phyloP scores from a whole-genome alignment of 345 rosid species.

The Hirschfeldia incana region DNA sequence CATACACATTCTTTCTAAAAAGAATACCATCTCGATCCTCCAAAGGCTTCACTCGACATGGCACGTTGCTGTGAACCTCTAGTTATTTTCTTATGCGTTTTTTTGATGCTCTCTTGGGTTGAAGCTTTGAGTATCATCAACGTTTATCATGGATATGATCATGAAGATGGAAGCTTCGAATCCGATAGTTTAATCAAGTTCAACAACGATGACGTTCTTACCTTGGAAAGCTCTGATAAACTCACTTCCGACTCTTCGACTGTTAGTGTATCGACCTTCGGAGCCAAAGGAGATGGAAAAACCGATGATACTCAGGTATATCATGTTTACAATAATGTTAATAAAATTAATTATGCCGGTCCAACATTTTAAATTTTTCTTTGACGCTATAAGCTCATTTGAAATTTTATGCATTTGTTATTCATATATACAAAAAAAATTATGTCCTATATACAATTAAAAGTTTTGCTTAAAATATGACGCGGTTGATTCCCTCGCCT shows the following conservation, averaged over 20 bases:
- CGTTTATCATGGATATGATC: constrained; percentile 37
- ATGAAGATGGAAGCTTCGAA: constrained; percentile 39
- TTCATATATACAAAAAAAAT: too few relatives aligned
- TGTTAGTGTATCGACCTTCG: constrained; percentile 52
- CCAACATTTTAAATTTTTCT: too few relatives aligned
- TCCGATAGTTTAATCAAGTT: constrained; percentile 40
- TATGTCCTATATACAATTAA: too few relatives aligned
- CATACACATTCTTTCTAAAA: neutral
- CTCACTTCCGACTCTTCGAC: constrained; percentile 21
- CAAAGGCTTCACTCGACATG: constrained; percentile 7
- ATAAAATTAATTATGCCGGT: neutral
- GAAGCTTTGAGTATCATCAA: constrained; percentile 35
- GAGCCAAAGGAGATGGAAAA: constrained; percentile 61
- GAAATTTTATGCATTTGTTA: too few relatives aligned
- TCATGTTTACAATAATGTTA: neutral
- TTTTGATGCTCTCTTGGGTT: constrained; percentile 10
- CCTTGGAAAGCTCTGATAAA: constrained; percentile 23
- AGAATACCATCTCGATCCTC: neutral
- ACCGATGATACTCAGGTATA: constrained; percentile 61
- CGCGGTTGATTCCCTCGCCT: too few relatives aligned
- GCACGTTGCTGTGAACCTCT: constrained; percentile 5
- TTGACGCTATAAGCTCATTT: too few relatives aligned
- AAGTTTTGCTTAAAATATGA: too few relatives aligned
- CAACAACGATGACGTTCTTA: constrained; percentile 32
- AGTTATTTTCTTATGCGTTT: constrained; percentile 5